Base-by-base conservation (phyloP, 352 stramenopile genomes). In the Pythium brachiatum region DNA sequence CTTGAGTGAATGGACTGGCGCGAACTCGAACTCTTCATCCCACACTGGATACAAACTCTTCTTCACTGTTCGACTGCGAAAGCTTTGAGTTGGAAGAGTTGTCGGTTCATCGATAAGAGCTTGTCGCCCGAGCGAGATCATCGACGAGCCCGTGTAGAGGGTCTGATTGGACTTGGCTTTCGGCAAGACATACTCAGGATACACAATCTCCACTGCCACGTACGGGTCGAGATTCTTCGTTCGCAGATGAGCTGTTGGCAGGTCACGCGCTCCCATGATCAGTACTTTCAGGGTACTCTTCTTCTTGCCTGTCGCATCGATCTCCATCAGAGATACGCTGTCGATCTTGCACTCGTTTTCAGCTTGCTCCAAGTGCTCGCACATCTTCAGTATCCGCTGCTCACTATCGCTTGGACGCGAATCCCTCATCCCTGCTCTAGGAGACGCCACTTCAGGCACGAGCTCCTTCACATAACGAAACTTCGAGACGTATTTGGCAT, bases 181-280 rank as follows among this genome's bases (percentile, higher is more conserved):
- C 2, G 78, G 13, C 32, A 62, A 18, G 13, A 71, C 55, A 20
- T 76, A 55, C n/a, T 75, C 62, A 18, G 79, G 77, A 55, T 89
- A 90, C 2, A 89, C 70, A n/a, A 91, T 64, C 53, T 89, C 76
- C 2, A 91, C 25, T 26, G 65, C 71, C 20, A 89, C 82, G 57
- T 89, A 89, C 16, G 82, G 79, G 48, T 91, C 82, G 29, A 89
- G 50, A 48, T 86, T 91, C 66, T 91, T 89, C 3, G 80, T 90
- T 5, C 79, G 57, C 16, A 91, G 69, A 54, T 91, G 82, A 3
- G 74, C 52, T 8, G 76, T 89, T 26, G 79, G 80, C 9, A 91
- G 68, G 32, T 89, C 81, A 4, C 80, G 69, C 0, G 76, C 82
- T 0, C 70, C 63, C 64, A 79, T 74, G 2, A 91, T 53, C 27